phyloP scores from a whole-genome alignment of 176 grass and related monocot genomes.

The Alloteropsis semialata region DNA sequence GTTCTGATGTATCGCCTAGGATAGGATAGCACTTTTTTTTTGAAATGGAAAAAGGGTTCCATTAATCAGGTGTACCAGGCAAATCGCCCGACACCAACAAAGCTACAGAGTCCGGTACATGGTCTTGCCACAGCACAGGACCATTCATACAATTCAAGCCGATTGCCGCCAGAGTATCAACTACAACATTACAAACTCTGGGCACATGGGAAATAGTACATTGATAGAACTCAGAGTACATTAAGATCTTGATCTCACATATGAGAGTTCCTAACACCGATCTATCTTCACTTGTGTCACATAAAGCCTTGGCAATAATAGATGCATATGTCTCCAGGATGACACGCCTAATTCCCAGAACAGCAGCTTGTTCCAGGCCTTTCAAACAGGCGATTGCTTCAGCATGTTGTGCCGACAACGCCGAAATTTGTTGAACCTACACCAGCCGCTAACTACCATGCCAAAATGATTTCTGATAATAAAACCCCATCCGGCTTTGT shows the following conservation, averaged over 20 bases:
- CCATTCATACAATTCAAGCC: background rate
- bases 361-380: too few species aligned
- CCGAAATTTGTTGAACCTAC: background rate
- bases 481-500: background rate
- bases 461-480: background rate
- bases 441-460: background rate
- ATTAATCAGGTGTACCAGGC: background rate
- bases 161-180: background rate
- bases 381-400: too few species aligned
- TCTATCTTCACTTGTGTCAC: background rate
- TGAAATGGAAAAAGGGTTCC: background rate
- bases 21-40: too few species aligned
- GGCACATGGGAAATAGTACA: background rate
- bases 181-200: background rate
- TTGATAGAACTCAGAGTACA: too few species aligned
- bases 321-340: background rate
- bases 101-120: background rate
- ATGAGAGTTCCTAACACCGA: background rate
- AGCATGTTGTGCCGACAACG: too few species aligned
- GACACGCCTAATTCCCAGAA: background rate
- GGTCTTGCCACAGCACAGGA: background rate
- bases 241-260: background rate
- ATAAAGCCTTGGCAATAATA: background rate
- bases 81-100: background rate
- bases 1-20: too few species aligned